Conservation (phyloP, 352 stramenopile species). For the Phytophthora hibernalis region DNA sequence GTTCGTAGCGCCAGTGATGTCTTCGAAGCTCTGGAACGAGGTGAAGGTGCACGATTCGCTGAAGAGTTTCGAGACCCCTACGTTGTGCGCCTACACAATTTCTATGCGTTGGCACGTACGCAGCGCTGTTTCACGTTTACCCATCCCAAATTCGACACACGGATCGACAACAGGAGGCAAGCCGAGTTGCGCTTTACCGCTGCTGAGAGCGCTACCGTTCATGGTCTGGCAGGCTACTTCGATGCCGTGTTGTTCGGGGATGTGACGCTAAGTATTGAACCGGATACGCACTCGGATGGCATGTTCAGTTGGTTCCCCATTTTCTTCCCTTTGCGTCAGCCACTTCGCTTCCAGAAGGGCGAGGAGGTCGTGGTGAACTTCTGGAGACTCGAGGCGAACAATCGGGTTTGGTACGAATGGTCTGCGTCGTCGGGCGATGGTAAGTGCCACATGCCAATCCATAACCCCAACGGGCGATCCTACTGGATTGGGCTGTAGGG, state of each 20-base stretch:
- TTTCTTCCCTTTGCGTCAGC: slow-evolving; percentile 96
- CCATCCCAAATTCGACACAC: slow-evolving; percentile 85
- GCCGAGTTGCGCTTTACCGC: slow-evolving; percentile 62
- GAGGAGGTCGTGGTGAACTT: slow-evolving; percentile 91
- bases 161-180: slow-evolving; percentile 90
- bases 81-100: slow-evolving; percentile 96
- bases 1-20: slow-evolving; percentile 95
- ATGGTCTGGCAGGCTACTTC: slow-evolving; percentile 98
- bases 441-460: slow-evolving; percentile 80
- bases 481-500: slow-evolving; percentile 95
- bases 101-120: slow-evolving; percentile 85
- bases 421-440: slow-evolving; percentile 64
- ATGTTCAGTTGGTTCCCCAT: slow-evolving; percentile 99
- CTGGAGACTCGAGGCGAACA: slow-evolving; percentile 90
- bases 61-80: slow-evolving; percentile 97
- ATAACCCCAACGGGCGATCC: slow-evolving; percentile 97
- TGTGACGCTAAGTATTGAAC: slow-evolving; percentile 95
- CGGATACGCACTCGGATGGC: slow-evolving; percentile 93
- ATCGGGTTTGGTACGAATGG: slow-evolving; percentile 99
- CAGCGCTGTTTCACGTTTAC: slow-evolving; percentile 94
- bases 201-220: slow-evolving; percentile 74
- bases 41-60: slow-evolving; percentile 80
- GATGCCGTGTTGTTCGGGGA: slow-evolving; percentile 95
- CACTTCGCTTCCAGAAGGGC: slow-evolving; percentile 83
- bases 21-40: slow-evolving; percentile 93